These are phyloP conservation scores for Cucurbitaria berberidis DNA, from an alignment of 2,329 filamentous ascomycete species.

Conservation along the genomic window DNA sequence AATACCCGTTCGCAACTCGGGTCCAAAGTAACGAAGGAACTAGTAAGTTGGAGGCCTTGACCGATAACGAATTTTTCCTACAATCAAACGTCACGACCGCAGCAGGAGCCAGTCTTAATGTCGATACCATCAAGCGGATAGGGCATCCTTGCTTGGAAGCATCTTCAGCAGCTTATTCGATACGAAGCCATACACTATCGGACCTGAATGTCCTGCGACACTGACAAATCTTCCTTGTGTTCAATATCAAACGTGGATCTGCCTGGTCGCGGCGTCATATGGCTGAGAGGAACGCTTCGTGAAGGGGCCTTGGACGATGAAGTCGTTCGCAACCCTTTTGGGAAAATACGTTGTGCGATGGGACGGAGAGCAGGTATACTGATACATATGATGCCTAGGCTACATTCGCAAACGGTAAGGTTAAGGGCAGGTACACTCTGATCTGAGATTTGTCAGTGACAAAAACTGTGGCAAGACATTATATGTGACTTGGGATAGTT, in stretches of 20 bases:
- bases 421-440: slow-evolving; percentile 28
- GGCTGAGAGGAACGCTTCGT: slow-evolving; percentile 2
- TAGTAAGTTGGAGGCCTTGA: neutral
- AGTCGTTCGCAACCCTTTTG: slow-evolving; percentile 9
- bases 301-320: slow-evolving; percentile 2
- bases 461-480: neutral
- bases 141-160: neutral
- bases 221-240: neutral
- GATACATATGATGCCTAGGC: slow-evolving; percentile 37
- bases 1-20: neutral
- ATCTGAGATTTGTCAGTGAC: slow-evolving; percentile 15
- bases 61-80: neutral
- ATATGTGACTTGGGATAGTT: no score
- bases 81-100: neutral
- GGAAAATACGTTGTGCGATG: slow-evolving; percentile 25
- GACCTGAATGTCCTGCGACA: neutral
- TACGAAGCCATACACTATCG: neutral
- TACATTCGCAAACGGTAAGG: slow-evolving; percentile 38
- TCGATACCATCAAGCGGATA: neutral
- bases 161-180: neutral
- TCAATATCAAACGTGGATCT: neutral
- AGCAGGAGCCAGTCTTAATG: neutral
- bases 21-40: neutral
- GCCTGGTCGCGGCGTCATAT: neutral
- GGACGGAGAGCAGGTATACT: slow-evolving; percentile 38